These are phyloP conservation scores for Lachancea waltii DNA, from an alignment of 805 yeast genomes.

Conservation along the genomic window DNA sequence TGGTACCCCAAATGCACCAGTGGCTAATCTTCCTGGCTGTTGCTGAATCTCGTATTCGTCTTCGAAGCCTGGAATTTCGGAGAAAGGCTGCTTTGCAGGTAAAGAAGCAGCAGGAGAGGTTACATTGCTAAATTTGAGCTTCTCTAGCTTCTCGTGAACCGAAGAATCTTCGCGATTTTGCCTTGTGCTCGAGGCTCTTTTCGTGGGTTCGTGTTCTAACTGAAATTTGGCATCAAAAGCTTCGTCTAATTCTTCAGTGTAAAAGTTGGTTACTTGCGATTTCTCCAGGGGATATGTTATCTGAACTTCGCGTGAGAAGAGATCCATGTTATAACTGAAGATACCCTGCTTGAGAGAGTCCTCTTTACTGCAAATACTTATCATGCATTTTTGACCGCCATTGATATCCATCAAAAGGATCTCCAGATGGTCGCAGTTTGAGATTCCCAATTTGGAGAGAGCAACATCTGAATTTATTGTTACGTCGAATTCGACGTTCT, in stretches of 20 bases:
- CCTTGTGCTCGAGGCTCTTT: background rate
- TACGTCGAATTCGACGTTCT: constrained; percentile 5
- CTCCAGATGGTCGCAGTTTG: constrained; percentile 1
- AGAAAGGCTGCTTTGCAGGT: background rate
- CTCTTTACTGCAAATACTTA: constrained; percentile 13
- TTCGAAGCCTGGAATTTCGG: constrained; percentile 32
- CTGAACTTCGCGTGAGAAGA: constrained; percentile 3
- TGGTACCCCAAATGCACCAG: constrained; percentile 13
- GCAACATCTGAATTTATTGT: constrained; percentile 2
- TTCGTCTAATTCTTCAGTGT: background rate
- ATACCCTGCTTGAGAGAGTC: constrained; percentile 14
- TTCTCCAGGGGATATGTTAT: constrained; percentile 11
- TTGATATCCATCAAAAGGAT: constrained; percentile 10
- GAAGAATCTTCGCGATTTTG: background rate
- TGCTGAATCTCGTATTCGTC: constrained; percentile 30
- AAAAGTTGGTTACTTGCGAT: constrained; percentile 6
- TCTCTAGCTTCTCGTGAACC: constrained; percentile 5
- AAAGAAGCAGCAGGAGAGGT: background rate
- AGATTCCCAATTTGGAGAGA: background rate
- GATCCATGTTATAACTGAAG: constrained; percentile 13
- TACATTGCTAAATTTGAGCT: constrained; percentile 5
- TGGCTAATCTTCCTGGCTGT: constrained; percentile 11
- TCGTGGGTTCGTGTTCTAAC: background rate
- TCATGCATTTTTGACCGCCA: constrained; percentile 14
- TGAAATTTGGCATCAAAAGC: constrained; percentile 7